A percentile compares a stretch with the other conserved stretches of the same genome.
Evolutionary conservation across 306 rosid genomes (phyloP).

Genomic region (Pterocarpus santalinus): DNA sequence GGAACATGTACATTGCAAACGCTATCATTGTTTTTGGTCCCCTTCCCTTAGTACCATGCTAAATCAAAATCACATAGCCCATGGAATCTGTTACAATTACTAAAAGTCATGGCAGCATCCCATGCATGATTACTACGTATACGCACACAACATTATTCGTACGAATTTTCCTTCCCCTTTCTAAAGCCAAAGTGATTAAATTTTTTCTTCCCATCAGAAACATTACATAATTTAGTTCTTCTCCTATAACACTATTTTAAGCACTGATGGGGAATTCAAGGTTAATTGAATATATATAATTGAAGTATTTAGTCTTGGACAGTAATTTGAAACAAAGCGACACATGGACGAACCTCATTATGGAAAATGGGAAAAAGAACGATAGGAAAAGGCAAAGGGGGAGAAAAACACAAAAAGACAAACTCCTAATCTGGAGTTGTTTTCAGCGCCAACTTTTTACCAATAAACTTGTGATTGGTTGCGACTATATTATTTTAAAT

Average conservation of each 20-base stretch:
- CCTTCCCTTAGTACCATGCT: slow-evolving; percentile 58
- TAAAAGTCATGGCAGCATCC: slow-evolving; percentile 59
- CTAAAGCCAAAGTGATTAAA: slow-evolving; percentile 11
- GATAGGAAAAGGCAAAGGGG: slow-evolving; percentile 11
- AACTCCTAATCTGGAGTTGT: slow-evolving; percentile 56
- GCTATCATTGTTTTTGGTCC: slow-evolving; percentile 72
- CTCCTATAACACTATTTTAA: neutral
- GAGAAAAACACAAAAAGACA: slow-evolving; percentile 54
- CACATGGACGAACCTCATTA: slow-evolving; percentile 40
- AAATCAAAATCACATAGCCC: slow-evolving; percentile 50
- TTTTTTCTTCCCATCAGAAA: too few species aligned
- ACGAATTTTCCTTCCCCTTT: slow-evolving; percentile 38
- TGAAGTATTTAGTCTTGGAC: slow-evolving; percentile 4
- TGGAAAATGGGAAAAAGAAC: slow-evolving; percentile 43
- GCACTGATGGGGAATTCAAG: neutral
- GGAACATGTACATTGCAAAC: slow-evolving; percentile 65
- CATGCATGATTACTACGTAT: slow-evolving; percentile 92
- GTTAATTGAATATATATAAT: slow-evolving; percentile 13
- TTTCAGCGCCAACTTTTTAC: slow-evolving; percentile 56
- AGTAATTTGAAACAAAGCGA: slow-evolving; percentile 26
- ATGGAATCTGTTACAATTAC: slow-evolving; percentile 53
- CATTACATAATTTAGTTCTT: neutral
- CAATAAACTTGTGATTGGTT: slow-evolving; percentile 47
- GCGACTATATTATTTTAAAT: slow-evolving; percentile 37
- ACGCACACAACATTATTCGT: slow-evolving; percentile 44